Conservation (phyloP, 139 green algal genomes). For the Tetradesmus obliquus region DNA sequence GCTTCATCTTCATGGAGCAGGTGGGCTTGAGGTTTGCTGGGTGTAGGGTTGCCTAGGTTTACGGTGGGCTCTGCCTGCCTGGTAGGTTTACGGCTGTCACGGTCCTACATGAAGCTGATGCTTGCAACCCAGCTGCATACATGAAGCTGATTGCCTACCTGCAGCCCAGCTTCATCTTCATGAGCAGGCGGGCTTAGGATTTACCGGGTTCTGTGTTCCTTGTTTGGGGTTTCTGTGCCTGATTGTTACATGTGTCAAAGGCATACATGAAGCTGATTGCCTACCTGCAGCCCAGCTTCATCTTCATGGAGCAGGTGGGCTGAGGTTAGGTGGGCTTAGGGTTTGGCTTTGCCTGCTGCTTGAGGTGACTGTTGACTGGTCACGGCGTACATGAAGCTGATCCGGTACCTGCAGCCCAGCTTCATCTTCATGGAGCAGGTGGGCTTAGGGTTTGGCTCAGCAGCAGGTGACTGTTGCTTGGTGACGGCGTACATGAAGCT, state of each 20-base stretch:
- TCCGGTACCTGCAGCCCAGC: conserved; percentile 66
- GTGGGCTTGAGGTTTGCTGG: conserved; percentile 47
- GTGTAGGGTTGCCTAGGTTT: background rate
- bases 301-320: conserved; percentile 83
- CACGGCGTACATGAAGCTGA: conserved; percentile 63
- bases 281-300: conserved; percentile 68
- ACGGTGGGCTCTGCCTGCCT: background rate
- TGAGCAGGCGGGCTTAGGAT: conserved; percentile 69
- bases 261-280: conserved; percentile 66
- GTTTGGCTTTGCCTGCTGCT: too few species aligned
- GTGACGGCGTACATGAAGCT: conserved; percentile 67
- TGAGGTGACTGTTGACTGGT: conserved; percentile 67
- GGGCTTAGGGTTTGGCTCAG: conserved; percentile 5
- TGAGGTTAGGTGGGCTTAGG: too few species aligned
- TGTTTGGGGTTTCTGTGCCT: too few species aligned
- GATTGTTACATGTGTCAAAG: too few species aligned
- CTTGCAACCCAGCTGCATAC: conserved; percentile 45
- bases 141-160: conserved; percentile 66
- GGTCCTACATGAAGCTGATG: too few species aligned
- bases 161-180: conserved; percentile 72
- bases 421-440: conserved; percentile 86
- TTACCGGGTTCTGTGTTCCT: too few species aligned
- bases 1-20: conserved; percentile 83
- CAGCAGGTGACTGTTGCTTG: conserved; percentile 47
- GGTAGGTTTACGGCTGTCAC: background rate